Percentiles rank a stretch among this genome's conserved stretches.
Conservation (phyloP, 1,284 basidiomycete genomes). For the Takashimella koratensis region DNA sequence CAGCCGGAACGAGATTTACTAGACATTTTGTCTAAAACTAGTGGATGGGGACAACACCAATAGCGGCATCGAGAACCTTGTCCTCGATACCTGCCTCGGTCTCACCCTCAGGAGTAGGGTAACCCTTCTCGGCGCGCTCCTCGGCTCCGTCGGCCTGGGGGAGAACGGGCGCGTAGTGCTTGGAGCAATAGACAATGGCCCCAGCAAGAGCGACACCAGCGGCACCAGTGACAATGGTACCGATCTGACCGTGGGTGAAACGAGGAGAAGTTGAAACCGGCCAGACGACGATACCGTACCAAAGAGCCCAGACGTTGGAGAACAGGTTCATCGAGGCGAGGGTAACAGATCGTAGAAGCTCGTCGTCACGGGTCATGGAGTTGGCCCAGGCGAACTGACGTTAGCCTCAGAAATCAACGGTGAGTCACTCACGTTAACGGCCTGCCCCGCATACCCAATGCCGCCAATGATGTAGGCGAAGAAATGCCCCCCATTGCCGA, state of each 20-base stretch:
- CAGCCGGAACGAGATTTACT: too few species aligned
- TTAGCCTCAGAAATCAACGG: too few species aligned
- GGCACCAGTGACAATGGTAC: conserved; percentile 35
- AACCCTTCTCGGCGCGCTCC: conserved; percentile 6
- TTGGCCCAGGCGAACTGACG: conserved; percentile 16
- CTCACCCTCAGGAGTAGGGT: neutral
- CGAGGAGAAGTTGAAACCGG: conserved; percentile 33
- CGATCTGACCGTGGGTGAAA: conserved; percentile 42
- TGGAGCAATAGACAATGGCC: conserved; percentile 30
- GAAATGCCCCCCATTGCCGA: conserved; percentile 20
- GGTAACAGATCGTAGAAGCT: conserved; percentile 13
- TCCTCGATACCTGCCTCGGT: neutral
- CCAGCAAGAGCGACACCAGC: conserved; percentile 19
- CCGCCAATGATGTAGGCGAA: conserved; percentile 34
- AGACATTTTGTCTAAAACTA: too few species aligned
- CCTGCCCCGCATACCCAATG: conserved; percentile 42
- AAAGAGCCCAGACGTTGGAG: conserved; percentile 26
- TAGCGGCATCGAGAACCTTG: neutral
- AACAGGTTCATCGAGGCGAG: conserved; percentile 17
- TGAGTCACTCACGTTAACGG: conserved; percentile 24
- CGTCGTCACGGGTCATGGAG: conserved; percentile 7
- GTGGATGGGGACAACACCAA: neutral
- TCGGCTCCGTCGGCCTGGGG: conserved; percentile 4
- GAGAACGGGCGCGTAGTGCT: conserved; percentile 15
- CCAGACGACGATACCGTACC: conserved; percentile 40